Base-by-base conservation (phyloP, 495 filamentous ascomycete genomes). In the Aeminium ludgeri region DNA sequence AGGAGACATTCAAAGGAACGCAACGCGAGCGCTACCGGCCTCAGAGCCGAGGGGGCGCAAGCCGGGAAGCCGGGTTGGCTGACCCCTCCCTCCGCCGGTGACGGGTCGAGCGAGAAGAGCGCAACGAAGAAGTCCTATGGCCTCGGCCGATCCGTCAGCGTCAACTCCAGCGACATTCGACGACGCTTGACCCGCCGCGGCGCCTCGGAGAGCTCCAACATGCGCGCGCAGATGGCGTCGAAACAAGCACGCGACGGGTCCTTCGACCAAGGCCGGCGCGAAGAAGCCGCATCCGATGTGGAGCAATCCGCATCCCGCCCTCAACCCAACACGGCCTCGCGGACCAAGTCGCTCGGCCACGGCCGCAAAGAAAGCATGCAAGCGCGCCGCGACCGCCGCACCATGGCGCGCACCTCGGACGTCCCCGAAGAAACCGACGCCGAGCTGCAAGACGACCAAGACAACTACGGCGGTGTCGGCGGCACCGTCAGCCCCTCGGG, bases 281-380 rank as follows among this genome's bases (percentile, higher is more conserved):
- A 49, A 30, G 65, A 72, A 11, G 53, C 60, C 3, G 57, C 58
- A 20, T 56, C 52, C 0, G 62, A 67, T 20, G 60, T 61, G 18
- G 68, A 68, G 47, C 57, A 62, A 17, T 65, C 74, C 15, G 66
- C 83, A 19, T 70, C 78, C 54, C 36, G 43, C 10, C 38, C 43
- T 13, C 40, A 41, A 17, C 23, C 31, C 1, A 32, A 15, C 3
- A 10, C 38, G 6, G 44, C 48, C 7, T 30, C 10, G n/a, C 74
- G 89, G 38, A 78, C 87, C 17, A 91, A 89, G 59, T 91, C 86
- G 2, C 66, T 96, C 28, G 86, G 91, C 2, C 89, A 96, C 58
- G 83, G 80, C 36, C 69, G 87, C 36, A 67, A 83, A 40, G 86
- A 92, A 58, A 89, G 84, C 53, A 89, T 94, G 35, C 85, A 92